phyloP scores from a whole-genome alignment of 352 stramenopile species.

The Phytopythium kandeliae region DNA sequence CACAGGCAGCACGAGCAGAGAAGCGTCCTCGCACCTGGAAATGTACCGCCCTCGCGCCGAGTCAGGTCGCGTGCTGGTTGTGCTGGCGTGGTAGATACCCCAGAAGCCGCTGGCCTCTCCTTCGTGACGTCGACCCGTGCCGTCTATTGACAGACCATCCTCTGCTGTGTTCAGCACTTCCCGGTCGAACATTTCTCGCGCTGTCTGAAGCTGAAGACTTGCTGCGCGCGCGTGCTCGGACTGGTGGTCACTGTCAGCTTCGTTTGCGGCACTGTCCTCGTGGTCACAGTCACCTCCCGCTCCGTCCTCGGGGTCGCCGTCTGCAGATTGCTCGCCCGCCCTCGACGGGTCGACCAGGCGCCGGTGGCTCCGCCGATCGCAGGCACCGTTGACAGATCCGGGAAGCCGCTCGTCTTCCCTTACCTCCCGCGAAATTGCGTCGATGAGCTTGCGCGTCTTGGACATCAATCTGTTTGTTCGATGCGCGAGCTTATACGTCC shows the following conservation, averaged over 20 bases:
- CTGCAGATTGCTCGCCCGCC: not conserved
- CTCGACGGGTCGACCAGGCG: not conserved
- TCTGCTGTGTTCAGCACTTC: constrained; percentile 33
- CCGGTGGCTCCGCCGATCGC: not conserved
- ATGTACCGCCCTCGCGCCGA: constrained; percentile 63
- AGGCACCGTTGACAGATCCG: not conserved
- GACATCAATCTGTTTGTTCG: constrained; percentile 52
- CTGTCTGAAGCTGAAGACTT: constrained; percentile 13
- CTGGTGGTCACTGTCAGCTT: not conserved
- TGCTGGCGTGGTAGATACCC: constrained; percentile 44
- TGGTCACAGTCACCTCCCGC: too few species aligned
- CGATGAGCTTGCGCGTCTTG: constrained; percentile 50
- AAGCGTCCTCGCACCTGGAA: constrained; percentile 40
- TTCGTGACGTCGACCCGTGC: not conserved
- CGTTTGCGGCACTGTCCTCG: too few species aligned
- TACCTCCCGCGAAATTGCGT: constrained; percentile 12
- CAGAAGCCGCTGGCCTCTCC: constrained; percentile 38
- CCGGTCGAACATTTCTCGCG: constrained; percentile 28
- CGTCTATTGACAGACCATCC: constrained; percentile 17
- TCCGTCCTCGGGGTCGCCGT: not conserved
- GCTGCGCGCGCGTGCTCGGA: constrained; percentile 2
- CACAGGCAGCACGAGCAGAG: constrained; percentile 58
- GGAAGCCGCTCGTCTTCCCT: constrained; percentile 2
- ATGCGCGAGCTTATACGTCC: constrained; percentile 54
- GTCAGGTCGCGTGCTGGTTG: constrained; percentile 31